phyloP scores from a whole-genome alignment of 139 green algal genomes.

The Auxenochlorella protothecoides region DNA sequence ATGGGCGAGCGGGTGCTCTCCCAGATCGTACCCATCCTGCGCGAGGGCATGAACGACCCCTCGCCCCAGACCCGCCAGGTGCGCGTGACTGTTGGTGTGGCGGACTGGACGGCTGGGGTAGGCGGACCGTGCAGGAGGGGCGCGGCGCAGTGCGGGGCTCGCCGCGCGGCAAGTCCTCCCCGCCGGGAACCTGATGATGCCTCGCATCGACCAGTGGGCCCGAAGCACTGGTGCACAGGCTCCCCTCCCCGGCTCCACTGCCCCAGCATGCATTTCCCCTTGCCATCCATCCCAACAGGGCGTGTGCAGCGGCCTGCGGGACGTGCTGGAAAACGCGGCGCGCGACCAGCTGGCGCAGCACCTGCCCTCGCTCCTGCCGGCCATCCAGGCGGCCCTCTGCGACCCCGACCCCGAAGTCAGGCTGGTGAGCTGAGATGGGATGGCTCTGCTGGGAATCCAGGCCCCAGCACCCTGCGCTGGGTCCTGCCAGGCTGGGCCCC shows the following conservation, averaged over 20 bases:
- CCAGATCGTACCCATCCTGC: slow-evolving; percentile 85
- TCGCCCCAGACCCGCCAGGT: slow-evolving; percentile 14
- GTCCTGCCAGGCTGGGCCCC: not conserved
- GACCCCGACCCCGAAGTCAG: slow-evolving; percentile 58
- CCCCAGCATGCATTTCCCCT: not conserved
- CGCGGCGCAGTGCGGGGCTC: no score
- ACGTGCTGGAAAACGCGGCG: slow-evolving; percentile 72
- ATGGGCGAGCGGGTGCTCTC: slow-evolving; percentile 87
- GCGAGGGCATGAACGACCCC: slow-evolving; percentile 36
- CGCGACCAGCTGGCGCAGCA: slow-evolving; percentile 64
- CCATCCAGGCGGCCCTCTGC: slow-evolving; percentile 71
- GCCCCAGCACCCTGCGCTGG: not conserved
- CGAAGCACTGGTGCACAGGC: no score
- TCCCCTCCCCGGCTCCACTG: not conserved
- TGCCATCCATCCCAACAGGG: slow-evolving; percentile 29
- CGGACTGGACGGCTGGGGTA: not conserved
- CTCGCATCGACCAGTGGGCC: no score
- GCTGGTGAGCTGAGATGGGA: not conserved
- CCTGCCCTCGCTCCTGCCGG: slow-evolving; percentile 70
- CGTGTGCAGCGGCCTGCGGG: slow-evolving; percentile 64
- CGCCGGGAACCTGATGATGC: no score
- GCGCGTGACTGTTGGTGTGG: not conserved
- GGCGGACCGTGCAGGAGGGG: no score
- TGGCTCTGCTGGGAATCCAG: no score
- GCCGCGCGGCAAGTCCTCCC: no score